Conservation (phyloP, 2,329 filamentous ascomycete genomes). For the Alternaria solani region DNA sequence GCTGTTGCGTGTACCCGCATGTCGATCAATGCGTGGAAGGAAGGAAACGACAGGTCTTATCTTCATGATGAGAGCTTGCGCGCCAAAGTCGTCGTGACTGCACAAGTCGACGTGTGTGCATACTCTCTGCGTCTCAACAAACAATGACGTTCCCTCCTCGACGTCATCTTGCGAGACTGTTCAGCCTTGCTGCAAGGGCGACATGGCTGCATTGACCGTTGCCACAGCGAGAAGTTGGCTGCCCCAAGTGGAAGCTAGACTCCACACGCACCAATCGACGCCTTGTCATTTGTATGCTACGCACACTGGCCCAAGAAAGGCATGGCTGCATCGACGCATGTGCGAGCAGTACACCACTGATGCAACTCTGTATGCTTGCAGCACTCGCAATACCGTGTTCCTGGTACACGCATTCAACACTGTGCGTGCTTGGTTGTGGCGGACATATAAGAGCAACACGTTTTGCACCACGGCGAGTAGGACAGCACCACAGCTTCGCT, state of each 20-base stretch:
- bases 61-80: slow-evolving; percentile 7
- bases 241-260: slow-evolving; percentile 35
- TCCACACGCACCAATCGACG: slow-evolving; percentile 27
- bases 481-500: slow-evolving; percentile 36
- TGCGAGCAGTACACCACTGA: slow-evolving; percentile 42
- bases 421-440: slow-evolving; percentile 26
- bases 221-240: slow-evolving; percentile 26
- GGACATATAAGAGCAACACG: slow-evolving; percentile 41
- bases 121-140: not conserved
- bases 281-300: slow-evolving; percentile 36
- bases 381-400: slow-evolving; percentile 30
- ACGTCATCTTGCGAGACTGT: slow-evolving; percentile 5
- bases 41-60: slow-evolving; percentile 43
- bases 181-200: slow-evolving; percentile 50
- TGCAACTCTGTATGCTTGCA: slow-evolving; percentile 38
- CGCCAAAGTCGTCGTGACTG: not conserved
- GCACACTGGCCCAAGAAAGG: slow-evolving; percentile 40
- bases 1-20: slow-evolving; percentile 20
- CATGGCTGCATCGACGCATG: slow-evolving; percentile 37
- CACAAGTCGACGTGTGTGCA: not conserved
- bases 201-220: slow-evolving; percentile 32
- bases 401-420: slow-evolving; percentile 36
- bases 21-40: slow-evolving; percentile 16
- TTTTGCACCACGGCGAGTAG: slow-evolving; percentile 32
- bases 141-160: slow-evolving; percentile 3